phyloP scores from a whole-genome alignment of 2,329 filamentous ascomycete genomes.

The Paecilomyces formosus region DNA sequence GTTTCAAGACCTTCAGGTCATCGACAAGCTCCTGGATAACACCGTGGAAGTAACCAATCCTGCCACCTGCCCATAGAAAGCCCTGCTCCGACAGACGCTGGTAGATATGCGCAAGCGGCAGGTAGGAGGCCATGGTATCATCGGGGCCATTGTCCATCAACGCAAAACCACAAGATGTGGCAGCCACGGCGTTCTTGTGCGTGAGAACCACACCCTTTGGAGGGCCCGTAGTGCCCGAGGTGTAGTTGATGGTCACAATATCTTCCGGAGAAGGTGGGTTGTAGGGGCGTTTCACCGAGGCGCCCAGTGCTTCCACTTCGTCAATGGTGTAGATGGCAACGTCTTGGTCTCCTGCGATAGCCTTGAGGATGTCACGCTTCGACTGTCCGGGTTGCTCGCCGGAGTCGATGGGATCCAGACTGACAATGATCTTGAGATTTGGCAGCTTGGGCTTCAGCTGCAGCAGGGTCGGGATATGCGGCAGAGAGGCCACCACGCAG shows the following conservation, averaged over 20 bases:
- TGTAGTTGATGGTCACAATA: slow-evolving; percentile 67
- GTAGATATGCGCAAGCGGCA: slow-evolving; percentile 92
- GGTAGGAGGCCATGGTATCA: slow-evolving; percentile 73
- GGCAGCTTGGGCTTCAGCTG: slow-evolving; percentile 74
- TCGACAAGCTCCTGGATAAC: slow-evolving; percentile 81
- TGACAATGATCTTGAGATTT: slow-evolving; percentile 78
- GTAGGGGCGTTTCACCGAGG: slow-evolving; percentile 59
- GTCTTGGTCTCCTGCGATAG: slow-evolving; percentile 64
- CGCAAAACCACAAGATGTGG: slow-evolving; percentile 54
- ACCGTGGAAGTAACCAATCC: slow-evolving; percentile 89
- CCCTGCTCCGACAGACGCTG: slow-evolving; percentile 76
- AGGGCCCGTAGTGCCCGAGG: slow-evolving; percentile 57
- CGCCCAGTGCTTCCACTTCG: slow-evolving; percentile 76
- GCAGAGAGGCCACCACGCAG: slow-evolving; percentile 70
- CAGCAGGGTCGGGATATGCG: slow-evolving; percentile 72
- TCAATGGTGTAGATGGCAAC: slow-evolving; percentile 71
- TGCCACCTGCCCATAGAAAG: slow-evolving; percentile 61
- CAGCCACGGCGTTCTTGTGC: slow-evolving; percentile 73
- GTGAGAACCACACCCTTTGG: slow-evolving; percentile 64
- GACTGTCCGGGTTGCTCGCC: slow-evolving; percentile 71
- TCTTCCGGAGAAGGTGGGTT: slow-evolving; percentile 68
- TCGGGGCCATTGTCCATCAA: slow-evolving; percentile 45
- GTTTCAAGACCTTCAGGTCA: slow-evolving; percentile 79
- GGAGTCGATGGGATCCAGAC: slow-evolving; percentile 71
- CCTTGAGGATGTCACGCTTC: slow-evolving; percentile 70